These are phyloP conservation scores for Daldinia grandis DNA, from an alignment of 495 filamentous ascomycete species.

Conservation along the genomic window DNA sequence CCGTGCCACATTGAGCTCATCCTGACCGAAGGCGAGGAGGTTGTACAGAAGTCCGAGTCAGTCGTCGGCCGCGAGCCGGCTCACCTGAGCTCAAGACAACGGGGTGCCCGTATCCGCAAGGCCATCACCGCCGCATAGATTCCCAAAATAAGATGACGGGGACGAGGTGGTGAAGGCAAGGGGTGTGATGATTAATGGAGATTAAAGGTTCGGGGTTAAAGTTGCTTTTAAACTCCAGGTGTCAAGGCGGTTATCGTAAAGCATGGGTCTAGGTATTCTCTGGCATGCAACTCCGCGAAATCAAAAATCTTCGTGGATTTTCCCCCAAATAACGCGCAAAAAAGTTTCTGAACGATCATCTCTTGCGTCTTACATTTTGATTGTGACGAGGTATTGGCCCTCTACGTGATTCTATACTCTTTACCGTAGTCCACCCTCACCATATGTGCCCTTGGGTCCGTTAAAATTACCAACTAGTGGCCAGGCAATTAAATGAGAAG, in stretches of 20 bases:
- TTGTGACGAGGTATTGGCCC: neutral
- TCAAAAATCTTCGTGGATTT: slow-evolving; percentile 46
- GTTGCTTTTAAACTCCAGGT: slow-evolving; percentile 50
- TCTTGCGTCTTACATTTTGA: neutral
- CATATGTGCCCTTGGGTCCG: neutral
- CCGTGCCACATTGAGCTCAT: slow-evolving; percentile 99
- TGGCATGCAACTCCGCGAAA: slow-evolving; percentile 50
- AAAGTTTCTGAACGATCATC: slow-evolving; percentile 35
- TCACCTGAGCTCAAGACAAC: slow-evolving; percentile 86
- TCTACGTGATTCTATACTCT: neutral
- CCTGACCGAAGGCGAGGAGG: slow-evolving; percentile 94
- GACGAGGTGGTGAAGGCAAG: slow-evolving; percentile 5
- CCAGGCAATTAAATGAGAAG: neutral
- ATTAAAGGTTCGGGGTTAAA: slow-evolving; percentile 38
- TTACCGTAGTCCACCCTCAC: neutral
- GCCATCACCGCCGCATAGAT: slow-evolving; percentile 83
- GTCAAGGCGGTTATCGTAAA: slow-evolving; percentile 49
- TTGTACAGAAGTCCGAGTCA: slow-evolving; percentile 80
- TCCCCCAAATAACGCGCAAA: slow-evolving; percentile 41
- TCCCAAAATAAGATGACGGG: neutral
- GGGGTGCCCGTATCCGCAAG: slow-evolving; percentile 76
- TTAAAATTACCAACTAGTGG: neutral
- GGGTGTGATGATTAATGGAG: slow-evolving; percentile 43
- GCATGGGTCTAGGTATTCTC: slow-evolving; percentile 50
- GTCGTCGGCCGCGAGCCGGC: slow-evolving; percentile 66